Conservation (phyloP, 1,139 yeast species). For the Blastobotrys malaysiensis region DNA sequence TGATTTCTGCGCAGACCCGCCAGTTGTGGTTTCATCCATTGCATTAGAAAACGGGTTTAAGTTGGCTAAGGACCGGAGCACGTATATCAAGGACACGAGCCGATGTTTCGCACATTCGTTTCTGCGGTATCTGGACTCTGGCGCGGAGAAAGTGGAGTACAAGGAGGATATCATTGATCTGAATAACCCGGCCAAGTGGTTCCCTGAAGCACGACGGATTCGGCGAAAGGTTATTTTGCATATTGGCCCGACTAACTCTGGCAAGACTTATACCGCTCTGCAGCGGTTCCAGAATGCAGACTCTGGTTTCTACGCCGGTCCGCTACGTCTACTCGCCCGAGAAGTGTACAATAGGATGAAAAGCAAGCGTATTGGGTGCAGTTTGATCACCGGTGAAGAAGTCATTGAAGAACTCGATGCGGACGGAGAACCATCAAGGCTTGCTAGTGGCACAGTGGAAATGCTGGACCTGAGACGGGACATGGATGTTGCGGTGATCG, state of each 20-base stretch:
- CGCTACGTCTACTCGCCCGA: constrained; percentile 80
- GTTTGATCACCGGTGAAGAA: constrained; percentile 91
- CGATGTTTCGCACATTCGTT: constrained; percentile 1
- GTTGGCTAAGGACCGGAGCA: neutral
- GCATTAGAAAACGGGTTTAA: constrained; percentile 2
- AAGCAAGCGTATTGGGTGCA: constrained; percentile 61
- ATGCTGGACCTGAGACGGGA: constrained; percentile 68
- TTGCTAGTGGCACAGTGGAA: constrained; percentile 89
- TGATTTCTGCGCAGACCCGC: constrained; percentile 7
- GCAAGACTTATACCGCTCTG: constrained; percentile 86
- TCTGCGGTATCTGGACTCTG: constrained; percentile 1
- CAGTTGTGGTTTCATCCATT: neutral
- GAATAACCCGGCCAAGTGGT: constrained; percentile 70
- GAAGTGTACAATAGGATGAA: constrained; percentile 84
- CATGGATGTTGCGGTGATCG: constrained; percentile 85
- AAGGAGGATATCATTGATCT: constrained; percentile 12
- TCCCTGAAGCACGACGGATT: constrained; percentile 77
- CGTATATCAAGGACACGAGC: constrained; percentile 4
- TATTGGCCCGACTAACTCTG: constrained; percentile 96
- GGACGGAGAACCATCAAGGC: constrained; percentile 59
- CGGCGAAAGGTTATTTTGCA: constrained; percentile 79
- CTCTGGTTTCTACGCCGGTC: constrained; percentile 95
- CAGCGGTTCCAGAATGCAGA: constrained; percentile 59
- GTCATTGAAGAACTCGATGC: constrained; percentile 64
- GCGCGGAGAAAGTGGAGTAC: neutral